phyloP scores from a whole-genome alignment of 805 yeast species.

The Wickerhamiella spandovensis region DNA sequence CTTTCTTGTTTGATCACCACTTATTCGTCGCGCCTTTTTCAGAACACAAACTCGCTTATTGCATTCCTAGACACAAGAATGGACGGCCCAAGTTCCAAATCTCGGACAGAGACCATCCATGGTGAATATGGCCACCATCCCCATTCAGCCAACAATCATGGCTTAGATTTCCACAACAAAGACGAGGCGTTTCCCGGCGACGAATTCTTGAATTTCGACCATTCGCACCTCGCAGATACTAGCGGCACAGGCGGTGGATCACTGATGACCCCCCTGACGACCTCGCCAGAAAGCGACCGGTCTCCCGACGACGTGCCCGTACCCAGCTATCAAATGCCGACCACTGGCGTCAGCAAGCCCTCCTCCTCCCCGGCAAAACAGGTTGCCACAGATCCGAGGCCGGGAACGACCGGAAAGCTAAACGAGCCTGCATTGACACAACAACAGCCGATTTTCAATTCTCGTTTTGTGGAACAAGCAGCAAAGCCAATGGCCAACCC shows the following conservation, averaged over 20 bases:
- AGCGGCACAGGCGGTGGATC: background rate
- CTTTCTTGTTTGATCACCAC: no score
- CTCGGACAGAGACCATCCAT: background rate
- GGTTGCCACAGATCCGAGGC: background rate
- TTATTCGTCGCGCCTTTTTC: background rate
- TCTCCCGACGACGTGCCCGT: background rate
- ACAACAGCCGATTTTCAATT: background rate
- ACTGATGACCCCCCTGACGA: constrained; percentile 7
- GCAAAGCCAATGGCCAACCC: background rate
- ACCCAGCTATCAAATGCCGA: background rate
- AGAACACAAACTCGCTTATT: no score
- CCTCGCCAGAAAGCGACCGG: constrained; percentile 7
- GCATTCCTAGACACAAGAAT: background rate
- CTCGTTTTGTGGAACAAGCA: background rate
- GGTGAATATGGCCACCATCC: background rate
- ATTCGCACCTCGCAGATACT: background rate
- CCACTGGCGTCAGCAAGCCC: background rate
- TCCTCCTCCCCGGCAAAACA: background rate
- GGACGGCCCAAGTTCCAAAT: background rate
- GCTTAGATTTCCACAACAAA: background rate
- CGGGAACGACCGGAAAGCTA: background rate
- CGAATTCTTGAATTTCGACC: background rate
- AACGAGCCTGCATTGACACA: background rate
- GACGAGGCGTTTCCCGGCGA: background rate
- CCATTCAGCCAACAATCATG: background rate